Conservation (phyloP, 345 rosid species). For the Citrus mangshanensis region DNA sequence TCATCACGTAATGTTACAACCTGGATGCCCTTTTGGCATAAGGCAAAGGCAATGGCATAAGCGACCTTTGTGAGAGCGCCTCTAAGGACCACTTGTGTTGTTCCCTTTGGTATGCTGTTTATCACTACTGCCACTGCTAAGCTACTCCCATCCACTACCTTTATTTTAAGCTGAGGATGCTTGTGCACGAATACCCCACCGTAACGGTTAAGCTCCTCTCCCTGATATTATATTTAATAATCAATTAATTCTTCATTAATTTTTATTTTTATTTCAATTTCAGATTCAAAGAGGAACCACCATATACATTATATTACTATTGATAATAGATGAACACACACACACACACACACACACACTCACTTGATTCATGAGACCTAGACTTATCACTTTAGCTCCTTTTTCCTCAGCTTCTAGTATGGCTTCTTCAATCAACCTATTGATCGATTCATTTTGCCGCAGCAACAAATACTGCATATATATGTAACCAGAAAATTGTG, state of each 20-base stretch:
- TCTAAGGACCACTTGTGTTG: conserved; percentile 41
- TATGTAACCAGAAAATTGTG: neutral
- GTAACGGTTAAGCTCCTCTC: conserved; percentile 48
- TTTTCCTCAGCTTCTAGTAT: conserved; percentile 51
- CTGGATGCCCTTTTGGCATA: conserved; percentile 48
- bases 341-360: neutral
- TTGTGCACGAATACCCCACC: conserved; percentile 45
- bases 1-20: conserved; percentile 32
- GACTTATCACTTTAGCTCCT: conserved; percentile 54
- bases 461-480: conserved; percentile 37
- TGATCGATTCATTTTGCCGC: conserved; percentile 38
- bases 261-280: no score
- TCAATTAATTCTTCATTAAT: neutral
- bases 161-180: conserved; percentile 44
- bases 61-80: conserved; percentile 57
- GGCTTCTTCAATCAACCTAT: conserved; percentile 54
- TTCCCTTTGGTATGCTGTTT: conserved; percentile 52
- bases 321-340: no score
- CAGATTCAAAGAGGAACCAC: no score
- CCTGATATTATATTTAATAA: conserved; percentile 22
- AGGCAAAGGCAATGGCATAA: conserved; percentile 37
- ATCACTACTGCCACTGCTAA: conserved; percentile 53
- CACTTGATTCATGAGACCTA: conserved; percentile 69
- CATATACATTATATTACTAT: no score
- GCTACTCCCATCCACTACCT: conserved; percentile 66